phyloP scores from a whole-genome alignment of 192 early-diverging fungal genomes.

The Coemansia sp. region DNA sequence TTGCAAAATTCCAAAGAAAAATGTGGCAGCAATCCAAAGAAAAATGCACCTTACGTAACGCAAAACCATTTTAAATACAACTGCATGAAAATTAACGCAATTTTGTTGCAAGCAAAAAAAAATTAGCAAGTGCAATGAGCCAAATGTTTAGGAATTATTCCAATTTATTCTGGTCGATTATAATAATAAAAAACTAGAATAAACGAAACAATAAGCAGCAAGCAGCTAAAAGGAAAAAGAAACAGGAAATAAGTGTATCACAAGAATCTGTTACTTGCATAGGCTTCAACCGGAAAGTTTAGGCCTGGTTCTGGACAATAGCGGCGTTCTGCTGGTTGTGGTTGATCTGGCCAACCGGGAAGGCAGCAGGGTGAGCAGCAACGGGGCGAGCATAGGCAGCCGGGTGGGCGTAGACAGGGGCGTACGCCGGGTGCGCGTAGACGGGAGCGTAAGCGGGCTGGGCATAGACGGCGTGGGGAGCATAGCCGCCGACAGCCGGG shows the following conservation, averaged over 20 bases:
- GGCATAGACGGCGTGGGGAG: neutral
- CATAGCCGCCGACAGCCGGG: constrained; percentile 3
- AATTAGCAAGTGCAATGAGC: no score
- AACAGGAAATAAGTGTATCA: neutral
- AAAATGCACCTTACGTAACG: neutral
- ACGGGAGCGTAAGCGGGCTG: neutral
- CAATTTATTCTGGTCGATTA: neutral
- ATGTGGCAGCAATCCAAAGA: neutral
- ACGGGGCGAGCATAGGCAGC: neutral
- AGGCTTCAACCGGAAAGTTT: neutral
- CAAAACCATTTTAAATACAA: no score
- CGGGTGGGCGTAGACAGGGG: constrained; percentile 8
- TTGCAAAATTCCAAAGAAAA: neutral
- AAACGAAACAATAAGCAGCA: constrained; percentile 2
- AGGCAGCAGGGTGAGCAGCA: constrained; percentile 2
- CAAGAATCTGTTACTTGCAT: neutral
- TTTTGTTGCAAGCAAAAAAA: neutral
- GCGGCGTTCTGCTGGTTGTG: constrained; percentile 42
- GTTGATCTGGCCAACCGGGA: constrained; percentile 11
- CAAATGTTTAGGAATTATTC: neutral
- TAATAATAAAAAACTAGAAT: neutral
- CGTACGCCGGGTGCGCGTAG: neutral
- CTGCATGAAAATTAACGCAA: no score
- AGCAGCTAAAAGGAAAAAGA: neutral
- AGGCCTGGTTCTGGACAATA: constrained; percentile 51